Conservation (phyloP, 495 filamentous ascomycete species). For the Podospora sp. region DNA sequence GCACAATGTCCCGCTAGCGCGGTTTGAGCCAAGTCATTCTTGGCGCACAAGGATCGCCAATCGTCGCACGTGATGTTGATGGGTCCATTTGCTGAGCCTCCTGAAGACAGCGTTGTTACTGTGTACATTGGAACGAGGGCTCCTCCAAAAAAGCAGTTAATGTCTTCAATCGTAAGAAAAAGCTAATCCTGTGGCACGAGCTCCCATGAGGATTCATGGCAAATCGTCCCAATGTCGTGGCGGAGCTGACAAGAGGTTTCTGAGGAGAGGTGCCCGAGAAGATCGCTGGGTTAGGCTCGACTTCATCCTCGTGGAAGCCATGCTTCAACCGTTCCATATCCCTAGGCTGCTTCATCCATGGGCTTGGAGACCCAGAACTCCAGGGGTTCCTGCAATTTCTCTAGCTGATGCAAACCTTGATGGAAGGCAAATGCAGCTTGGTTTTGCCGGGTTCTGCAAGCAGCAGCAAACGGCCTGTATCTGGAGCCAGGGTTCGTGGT, state of each 20-base stretch:
- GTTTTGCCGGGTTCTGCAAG: background rate
- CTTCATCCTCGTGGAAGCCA: background rate
- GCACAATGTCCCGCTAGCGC: constrained; percentile 10
- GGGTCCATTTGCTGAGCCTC: background rate
- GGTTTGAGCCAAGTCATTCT: constrained; percentile 14
- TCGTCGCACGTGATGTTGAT: constrained; percentile 1
- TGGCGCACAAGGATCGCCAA: constrained; percentile 8
- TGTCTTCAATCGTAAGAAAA: background rate
- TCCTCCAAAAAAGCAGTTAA: no score
- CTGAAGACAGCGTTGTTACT: no score
- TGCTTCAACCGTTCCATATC: background rate
- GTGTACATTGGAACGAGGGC: no score
- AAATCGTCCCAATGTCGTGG: no score
- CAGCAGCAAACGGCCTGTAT: background rate
- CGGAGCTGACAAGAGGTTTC: no score
- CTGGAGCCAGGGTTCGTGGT: background rate
- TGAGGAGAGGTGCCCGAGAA: no score
- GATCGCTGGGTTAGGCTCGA: background rate
- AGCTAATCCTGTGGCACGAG: background rate
- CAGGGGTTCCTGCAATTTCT: background rate
- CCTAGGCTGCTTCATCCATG: background rate
- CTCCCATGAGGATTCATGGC: no score
- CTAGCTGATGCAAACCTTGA: background rate
- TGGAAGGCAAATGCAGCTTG: background rate
- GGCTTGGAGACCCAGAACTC: background rate